Evolutionary conservation across 2,329 filamentous ascomycete species (phyloP), one percentile per base, ranked within the genome.

Genomic region (Tolypocladium cylindrosporum): DNA sequence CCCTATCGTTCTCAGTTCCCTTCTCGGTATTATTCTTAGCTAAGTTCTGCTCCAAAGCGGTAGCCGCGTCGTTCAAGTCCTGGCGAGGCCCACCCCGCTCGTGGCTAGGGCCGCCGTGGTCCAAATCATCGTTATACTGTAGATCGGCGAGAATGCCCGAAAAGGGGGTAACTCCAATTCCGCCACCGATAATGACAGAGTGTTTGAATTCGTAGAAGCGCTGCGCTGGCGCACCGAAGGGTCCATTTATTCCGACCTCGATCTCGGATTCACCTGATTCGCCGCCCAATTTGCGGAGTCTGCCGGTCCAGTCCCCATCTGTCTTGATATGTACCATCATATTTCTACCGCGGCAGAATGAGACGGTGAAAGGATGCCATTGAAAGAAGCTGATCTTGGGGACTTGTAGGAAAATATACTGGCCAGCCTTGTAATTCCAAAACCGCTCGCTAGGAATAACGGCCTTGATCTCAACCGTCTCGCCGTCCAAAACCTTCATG

Each of bases 281-380:
- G 16, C 45, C 21, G 0, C 73, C 75, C 5, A 82, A 63, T 1
- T 74, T 68, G 11, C 76, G 73, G 1, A 84, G 70, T 53, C 68
- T 69, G 4, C 70, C 69, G 0, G 81, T 83, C 81, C 80, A 84
- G 65, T 83, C 75, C 0, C 81, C 81, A 51, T 82, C 79, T 3
- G 77, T 79, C 64, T 84, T 84, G 71, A 84, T 82, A 62, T 84
- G 81, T 0, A 84, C 66, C 65, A 77, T 76, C 69, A 84, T 75
- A 37, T 75, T 72, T 36, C 78, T 77, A 0, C 76, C 79, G 19
- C 74, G 73, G 61, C 80, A 83, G 2, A 77, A 77, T 0, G 81
- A 83, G 0, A 84, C 78, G 0, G 81, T 84, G 62, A 84, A 84
- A 0, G 80, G 81, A 58, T 84, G 81, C 81, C 81, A 84, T 62